Evolutionary conservation across 768 basidiomycete species (phyloP).

Genomic region (Mycena leptocephala): DNA sequence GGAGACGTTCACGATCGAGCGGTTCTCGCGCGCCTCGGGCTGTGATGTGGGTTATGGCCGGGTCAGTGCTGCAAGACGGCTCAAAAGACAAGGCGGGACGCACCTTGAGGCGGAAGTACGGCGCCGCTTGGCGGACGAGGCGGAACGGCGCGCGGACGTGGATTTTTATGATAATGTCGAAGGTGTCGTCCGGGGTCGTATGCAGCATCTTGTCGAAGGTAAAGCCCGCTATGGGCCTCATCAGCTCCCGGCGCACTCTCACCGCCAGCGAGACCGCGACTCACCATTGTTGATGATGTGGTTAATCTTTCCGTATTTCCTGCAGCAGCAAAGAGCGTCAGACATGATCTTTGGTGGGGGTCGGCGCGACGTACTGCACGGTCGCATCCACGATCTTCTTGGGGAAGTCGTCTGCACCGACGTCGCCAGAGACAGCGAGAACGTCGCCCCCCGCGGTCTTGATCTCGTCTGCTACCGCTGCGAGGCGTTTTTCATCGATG

Average conservation of each 20-base stretch:
- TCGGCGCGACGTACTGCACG: conserved; percentile 68
- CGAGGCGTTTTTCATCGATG: conserved; percentile 81
- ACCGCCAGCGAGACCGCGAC: conserved; percentile 28
- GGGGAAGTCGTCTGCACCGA: conserved; percentile 88
- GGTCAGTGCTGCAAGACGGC: not conserved
- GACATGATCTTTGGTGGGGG: not conserved
- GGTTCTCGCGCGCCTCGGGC: conserved; percentile 73
- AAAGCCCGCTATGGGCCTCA: conserved; percentile 70
- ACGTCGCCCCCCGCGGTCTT: conserved; percentile 81
- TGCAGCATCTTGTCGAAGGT: conserved; percentile 92
- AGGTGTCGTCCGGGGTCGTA: conserved; percentile 88
- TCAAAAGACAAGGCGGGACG: not conserved
- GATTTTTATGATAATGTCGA: conserved; percentile 86
- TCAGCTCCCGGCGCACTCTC: not conserved
- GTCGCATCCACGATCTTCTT: conserved; percentile 84
- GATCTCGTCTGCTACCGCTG: conserved; percentile 81
- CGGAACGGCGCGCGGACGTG: conserved; percentile 92
- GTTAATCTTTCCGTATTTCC: conserved; percentile 88
- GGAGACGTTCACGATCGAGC: conserved; percentile 87
- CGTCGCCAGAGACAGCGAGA: conserved; percentile 84
- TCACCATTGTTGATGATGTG: conserved; percentile 88
- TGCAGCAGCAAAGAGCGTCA: conserved; percentile 42
- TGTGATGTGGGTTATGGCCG: conserved; percentile 41
- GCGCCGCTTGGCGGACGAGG: conserved; percentile 87
- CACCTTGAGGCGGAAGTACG: conserved; percentile 87